These are phyloP conservation scores for Coccomyxa subellipsoidea DNA, from an alignment of 163 green algal genomes.

Conservation along the genomic window DNA sequence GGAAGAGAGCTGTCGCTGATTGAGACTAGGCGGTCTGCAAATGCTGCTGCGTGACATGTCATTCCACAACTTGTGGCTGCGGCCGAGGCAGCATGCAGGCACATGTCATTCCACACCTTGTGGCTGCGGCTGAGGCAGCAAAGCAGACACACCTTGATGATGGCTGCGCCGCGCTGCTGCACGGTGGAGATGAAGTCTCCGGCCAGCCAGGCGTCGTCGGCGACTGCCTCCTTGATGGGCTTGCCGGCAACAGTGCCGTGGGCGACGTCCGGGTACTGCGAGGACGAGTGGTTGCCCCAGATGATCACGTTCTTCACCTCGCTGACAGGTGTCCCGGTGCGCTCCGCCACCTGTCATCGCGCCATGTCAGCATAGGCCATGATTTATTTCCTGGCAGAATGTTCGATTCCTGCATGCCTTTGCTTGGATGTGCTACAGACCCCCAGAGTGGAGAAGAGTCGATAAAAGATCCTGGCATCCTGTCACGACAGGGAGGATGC, in stretches of 20 bases:
- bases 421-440: too few relatives aligned
- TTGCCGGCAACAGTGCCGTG: constrained; percentile 72
- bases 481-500: too few relatives aligned
- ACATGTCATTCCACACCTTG: background rate
- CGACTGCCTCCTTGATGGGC: constrained; percentile 60
- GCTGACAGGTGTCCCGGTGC: constrained; percentile 55
- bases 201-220: constrained; percentile 76
- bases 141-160: constrained; percentile 61
- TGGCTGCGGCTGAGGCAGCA: background rate
- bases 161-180: constrained; percentile 90
- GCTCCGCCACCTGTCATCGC: constrained; percentile 62
- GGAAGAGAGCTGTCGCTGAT: too few relatives aligned
- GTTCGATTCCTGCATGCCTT: too few relatives aligned
- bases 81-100: too few relatives aligned
- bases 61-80: background rate
- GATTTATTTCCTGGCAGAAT: too few relatives aligned
- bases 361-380: background rate
- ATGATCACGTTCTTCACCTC: constrained; percentile 93
- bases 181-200: constrained; percentile 86
- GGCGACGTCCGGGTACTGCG: constrained; percentile 88
- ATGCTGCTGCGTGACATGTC: too few relatives aligned
- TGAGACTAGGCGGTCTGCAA: too few relatives aligned
- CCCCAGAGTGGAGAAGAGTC: too few relatives aligned
- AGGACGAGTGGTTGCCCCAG: constrained; percentile 96
- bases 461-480: too few relatives aligned